Base-by-base conservation (phyloP, 78 protist species). In the Protostelium mycophagum region DNA sequence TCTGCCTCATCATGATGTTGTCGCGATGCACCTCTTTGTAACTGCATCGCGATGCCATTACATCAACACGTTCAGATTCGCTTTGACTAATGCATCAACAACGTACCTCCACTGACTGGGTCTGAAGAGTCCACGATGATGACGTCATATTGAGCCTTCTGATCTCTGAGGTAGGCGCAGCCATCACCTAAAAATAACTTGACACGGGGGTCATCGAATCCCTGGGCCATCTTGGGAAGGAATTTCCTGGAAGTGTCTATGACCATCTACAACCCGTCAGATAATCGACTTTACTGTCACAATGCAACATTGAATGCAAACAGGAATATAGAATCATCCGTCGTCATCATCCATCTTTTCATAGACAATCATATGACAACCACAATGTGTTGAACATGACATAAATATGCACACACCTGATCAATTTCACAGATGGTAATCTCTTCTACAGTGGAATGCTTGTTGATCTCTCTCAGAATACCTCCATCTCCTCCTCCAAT, bases 401-500 rank as follows among this genome's bases (percentile, higher is more conserved):
- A 10, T n/a, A 34, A 1, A 36, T 23, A 34, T n/a, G 31, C 36
- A 28, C 84, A 10, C 0, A 93, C 97, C 28, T 85, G 36, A 88
- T 97, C 98, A 85, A 97, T 96, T 36, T 97, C 99, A 37, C 98
- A 96, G n/a, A 96, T 83, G 38, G 93, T 92, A n/a, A 96, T 91
- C 0, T 36, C 23, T 93, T 97, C 95, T 39, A 97, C 97, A 0
- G 36, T 1, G 38, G 63, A 86, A 88, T 98, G 98, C 89, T 92
- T 93, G 36, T 93, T 88, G 51, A 95, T 92, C 88, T 98, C 99
- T 29, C 99, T 95, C 39, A 97, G 63, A 0, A 95, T 97, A n/a
- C 99, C 99, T 84, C 99, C 99, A 83, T 98, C 99, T 35, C 99
- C 99, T 83, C 99, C 99, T 38, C 99, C 99, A n/a, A 98, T 95